Percentiles rank a stretch among this genome's conserved stretches.
Conservation (phyloP, 257 asterid species). For the Capsicum chinense region DNA sequence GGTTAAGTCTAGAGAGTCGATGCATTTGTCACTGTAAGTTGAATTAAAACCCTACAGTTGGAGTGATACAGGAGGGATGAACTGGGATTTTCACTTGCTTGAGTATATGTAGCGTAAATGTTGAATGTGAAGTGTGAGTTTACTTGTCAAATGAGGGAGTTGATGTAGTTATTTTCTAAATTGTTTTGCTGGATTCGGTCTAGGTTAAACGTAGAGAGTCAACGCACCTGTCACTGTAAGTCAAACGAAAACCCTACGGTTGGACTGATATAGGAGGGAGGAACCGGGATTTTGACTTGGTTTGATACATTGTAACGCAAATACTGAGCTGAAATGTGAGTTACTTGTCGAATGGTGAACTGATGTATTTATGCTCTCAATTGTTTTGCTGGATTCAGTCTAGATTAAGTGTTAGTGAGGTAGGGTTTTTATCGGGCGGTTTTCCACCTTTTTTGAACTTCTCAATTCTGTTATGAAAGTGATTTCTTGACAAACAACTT, state of each 20-base stretch:
- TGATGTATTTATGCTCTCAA: neutral
- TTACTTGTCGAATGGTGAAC: neutral
- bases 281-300: neutral
- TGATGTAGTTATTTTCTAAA: neutral
- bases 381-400: neutral
- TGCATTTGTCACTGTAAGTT: too few species aligned
- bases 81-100: neutral
- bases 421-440: neutral
- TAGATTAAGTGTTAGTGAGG: conserved; percentile 15
- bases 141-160: neutral
- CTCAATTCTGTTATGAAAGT: neutral
- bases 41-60: too few species aligned
- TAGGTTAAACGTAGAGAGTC: conserved; percentile 56
- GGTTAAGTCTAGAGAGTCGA: too few species aligned
- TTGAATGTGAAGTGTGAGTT: neutral
- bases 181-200: neutral
- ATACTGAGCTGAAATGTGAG: neutral
- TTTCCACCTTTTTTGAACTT: neutral
- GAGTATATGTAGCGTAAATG: neutral
- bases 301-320: neutral
- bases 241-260: neutral
- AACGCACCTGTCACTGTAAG: conserved; percentile 88
- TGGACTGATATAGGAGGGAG: neutral
- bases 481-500: neutral
- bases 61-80: too few species aligned